phyloP scores from a whole-genome alignment of 371 early-diverging fungal genomes.

The Mucor sp. region DNA sequence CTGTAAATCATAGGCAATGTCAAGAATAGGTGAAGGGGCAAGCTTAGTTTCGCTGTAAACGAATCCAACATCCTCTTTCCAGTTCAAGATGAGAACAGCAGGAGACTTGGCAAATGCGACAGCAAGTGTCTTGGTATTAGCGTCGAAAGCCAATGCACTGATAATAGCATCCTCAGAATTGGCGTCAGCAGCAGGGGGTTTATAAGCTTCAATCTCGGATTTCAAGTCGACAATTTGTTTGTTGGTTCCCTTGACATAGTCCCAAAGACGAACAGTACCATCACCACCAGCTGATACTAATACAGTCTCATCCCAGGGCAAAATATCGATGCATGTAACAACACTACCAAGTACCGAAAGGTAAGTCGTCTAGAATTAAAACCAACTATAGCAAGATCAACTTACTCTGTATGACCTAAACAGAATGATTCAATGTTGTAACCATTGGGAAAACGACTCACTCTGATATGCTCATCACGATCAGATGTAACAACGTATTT shows the following conservation, averaged over 20 bases:
- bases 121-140: conserved; percentile 22
- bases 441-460: conserved; percentile 85
- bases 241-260: conserved; percentile 53
- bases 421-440: conserved; percentile 89
- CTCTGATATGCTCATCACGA: conserved; percentile 95
- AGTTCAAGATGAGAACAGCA: conserved; percentile 38
- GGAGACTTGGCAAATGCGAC: conserved; percentile 45
- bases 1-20: conserved; percentile 32
- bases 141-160: conserved; percentile 23
- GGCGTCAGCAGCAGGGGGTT: conserved; percentile 43
- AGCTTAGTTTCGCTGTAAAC: conserved; percentile 33
- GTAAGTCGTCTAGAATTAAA: neutral
- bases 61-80: conserved; percentile 25
- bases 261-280: conserved; percentile 79
- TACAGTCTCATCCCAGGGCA: conserved; percentile 51
- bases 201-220: conserved; percentile 45
- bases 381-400: neutral
- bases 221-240: conserved; percentile 47
- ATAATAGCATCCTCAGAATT: conserved; percentile 48
- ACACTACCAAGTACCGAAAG: conserved; percentile 43
- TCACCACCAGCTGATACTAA: conserved; percentile 92
- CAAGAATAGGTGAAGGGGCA: conserved; percentile 30
- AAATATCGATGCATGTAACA: conserved; percentile 60
- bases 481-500: conserved; percentile 86
- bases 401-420: conserved; percentile 89